Percentiles rank a stretch among this genome's conserved stretches.
These are phyloP conservation scores for Kodamaea laetipori DNA, from an alignment of 805 yeast genomes.

Conservation along the genomic window DNA sequence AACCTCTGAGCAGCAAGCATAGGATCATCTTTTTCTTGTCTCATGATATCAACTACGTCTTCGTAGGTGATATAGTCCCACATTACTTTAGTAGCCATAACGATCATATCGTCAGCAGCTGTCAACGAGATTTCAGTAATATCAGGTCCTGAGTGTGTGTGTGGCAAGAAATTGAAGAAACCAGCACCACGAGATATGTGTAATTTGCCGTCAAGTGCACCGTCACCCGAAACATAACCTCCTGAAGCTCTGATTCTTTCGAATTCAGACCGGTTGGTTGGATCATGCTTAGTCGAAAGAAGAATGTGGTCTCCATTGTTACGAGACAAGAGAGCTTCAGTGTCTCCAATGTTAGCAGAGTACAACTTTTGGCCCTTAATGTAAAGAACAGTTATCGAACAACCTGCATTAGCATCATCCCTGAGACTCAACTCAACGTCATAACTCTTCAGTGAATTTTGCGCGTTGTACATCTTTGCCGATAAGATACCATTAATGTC, in stretches of 20 bases:
- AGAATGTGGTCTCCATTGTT: constrained; percentile 78
- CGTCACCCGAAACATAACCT: constrained; percentile 84
- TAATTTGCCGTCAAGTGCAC: constrained; percentile 79
- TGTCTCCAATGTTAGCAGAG: constrained; percentile 90
- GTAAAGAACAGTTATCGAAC: constrained; percentile 81
- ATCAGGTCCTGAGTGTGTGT: constrained; percentile 85
- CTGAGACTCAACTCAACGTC: constrained; percentile 54
- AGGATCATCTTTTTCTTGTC: constrained; percentile 80
- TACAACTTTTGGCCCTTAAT: constrained; percentile 69
- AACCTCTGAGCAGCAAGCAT: constrained; percentile 90
- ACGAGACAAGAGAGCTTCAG: constrained; percentile 75
- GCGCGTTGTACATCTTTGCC: constrained; percentile 43
- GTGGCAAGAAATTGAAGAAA: constrained; percentile 80
- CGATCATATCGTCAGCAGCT: constrained; percentile 77
- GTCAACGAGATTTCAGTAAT: constrained; percentile 61
- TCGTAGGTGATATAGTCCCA: constrained; percentile 87
- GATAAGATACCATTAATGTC: constrained; percentile 70
- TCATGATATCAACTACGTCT: constrained; percentile 85
- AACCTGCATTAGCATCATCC: constrained; percentile 78
- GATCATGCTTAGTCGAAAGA: constrained; percentile 79
- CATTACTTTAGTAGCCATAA: constrained; percentile 77
- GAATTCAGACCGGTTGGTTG: constrained; percentile 73
- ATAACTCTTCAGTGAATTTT: constrained; percentile 31
- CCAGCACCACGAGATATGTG: constrained; percentile 92
- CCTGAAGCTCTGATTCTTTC: constrained; percentile 90